phyloP scores from a whole-genome alignment of 805 yeast species.

The Zygotorulaspora florentina region DNA sequence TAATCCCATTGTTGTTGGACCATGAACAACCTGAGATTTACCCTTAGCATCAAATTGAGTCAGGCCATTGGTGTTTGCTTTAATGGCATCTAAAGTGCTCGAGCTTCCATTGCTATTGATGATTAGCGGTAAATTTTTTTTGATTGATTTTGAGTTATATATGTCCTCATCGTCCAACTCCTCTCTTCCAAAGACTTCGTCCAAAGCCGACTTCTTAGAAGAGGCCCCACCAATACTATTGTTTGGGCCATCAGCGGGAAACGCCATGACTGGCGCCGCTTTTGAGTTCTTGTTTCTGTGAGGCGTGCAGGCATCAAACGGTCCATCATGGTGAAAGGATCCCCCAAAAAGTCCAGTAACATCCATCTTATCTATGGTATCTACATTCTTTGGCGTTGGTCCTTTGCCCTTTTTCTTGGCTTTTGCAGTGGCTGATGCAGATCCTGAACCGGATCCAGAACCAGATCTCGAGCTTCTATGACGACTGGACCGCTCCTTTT shows the following conservation, averaged over 20 bases:
- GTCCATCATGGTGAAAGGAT: slow-evolving; percentile 98
- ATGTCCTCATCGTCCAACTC: slow-evolving; percentile 45
- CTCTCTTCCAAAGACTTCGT: slow-evolving; percentile 70
- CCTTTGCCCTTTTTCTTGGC: slow-evolving; percentile 39
- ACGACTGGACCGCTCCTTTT: slow-evolving; percentile 21
- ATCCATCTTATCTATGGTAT: slow-evolving; percentile 91
- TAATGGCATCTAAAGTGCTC: slow-evolving; percentile 41
- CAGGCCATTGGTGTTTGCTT: slow-evolving; percentile 46
- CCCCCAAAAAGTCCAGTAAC: slow-evolving; percentile 94
- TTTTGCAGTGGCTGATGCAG: slow-evolving; percentile 19
- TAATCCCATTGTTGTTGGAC: slow-evolving; percentile 78
- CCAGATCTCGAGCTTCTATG: slow-evolving; percentile 31
- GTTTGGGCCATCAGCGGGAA: slow-evolving; percentile 95
- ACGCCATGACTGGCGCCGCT: slow-evolving; percentile 91
- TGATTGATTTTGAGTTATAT: slow-evolving; percentile 7
- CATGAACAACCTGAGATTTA: slow-evolving; percentile 74
- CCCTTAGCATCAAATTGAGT: slow-evolving; percentile 66
- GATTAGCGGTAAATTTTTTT: slow-evolving; percentile 2
- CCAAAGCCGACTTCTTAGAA: slow-evolving; percentile 59
- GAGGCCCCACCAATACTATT: slow-evolving; percentile 70
- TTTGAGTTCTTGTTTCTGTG: slow-evolving; percentile 76
- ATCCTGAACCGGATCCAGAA: slow-evolving; percentile 4
- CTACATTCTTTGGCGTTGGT: slow-evolving; percentile 66
- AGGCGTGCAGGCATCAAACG: slow-evolving; percentile 97
- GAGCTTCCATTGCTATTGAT: slow-evolving; percentile 12